These are phyloP conservation scores for Bruguiera hainesii DNA, from an alignment of 441 rosid species.

Conservation along the genomic window DNA sequence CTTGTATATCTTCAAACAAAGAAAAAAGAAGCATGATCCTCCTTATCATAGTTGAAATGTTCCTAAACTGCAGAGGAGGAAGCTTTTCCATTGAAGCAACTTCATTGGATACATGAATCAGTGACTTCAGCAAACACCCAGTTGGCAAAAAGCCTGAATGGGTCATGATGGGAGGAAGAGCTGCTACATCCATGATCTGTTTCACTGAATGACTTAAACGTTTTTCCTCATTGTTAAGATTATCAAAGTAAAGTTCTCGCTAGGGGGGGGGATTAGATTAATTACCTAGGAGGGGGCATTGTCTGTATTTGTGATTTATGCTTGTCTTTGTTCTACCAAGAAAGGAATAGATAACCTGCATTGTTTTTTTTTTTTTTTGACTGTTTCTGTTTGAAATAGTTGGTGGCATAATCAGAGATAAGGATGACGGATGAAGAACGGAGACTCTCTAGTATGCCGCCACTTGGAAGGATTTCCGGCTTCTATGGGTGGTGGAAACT, in stretches of 20 bases:
- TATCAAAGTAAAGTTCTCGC: constrained; percentile 17
- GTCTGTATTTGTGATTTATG: constrained; percentile 6
- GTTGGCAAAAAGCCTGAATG: constrained; percentile 44
- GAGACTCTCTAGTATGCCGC: constrained; percentile 38
- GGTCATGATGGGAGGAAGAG: constrained; percentile 31
- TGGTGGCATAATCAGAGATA: constrained; percentile 23
- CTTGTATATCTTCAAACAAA: constrained; percentile 54
- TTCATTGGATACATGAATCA: constrained; percentile 46
- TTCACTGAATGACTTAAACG: constrained; percentile 11
- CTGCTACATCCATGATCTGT: constrained; percentile 25
- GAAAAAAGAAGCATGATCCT: constrained; percentile 53
- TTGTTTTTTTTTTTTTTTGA: constrained; percentile 35
- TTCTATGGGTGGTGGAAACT: constrained; percentile 16
- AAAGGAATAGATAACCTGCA: constrained; percentile 25
- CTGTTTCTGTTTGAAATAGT: constrained; percentile 34
- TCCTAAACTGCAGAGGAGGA: constrained; percentile 41
- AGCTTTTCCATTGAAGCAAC: constrained; percentile 50
- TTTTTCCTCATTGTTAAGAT: constrained; percentile 20
- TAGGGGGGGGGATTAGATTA: background rate
- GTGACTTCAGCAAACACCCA: constrained; percentile 42
- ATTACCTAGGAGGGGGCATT: constrained; percentile 6
- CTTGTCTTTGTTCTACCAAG: background rate
- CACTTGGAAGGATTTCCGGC: constrained; percentile 52
- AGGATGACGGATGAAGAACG: constrained; percentile 10
- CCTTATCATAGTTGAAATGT: constrained; percentile 48